Evolutionary conservation across 2,329 filamentous ascomycete species (phyloP).

Genomic region (Penicillium rolfsii): DNA sequence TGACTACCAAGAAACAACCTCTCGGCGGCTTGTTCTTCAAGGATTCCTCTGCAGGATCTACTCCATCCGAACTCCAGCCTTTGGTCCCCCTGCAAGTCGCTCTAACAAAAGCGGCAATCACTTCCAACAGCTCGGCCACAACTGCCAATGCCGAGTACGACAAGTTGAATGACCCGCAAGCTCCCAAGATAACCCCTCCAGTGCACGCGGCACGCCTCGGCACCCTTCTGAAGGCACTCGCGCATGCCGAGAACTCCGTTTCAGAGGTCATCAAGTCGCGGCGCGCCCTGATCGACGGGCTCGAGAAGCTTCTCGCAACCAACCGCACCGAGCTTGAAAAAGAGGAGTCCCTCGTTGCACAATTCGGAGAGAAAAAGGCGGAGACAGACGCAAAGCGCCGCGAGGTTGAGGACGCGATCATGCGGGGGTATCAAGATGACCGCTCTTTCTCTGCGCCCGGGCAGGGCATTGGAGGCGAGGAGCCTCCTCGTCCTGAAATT

Average conservation of each 20-base stretch:
- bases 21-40: constrained; percentile 73
- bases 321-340: constrained; percentile 70
- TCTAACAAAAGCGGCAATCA: constrained; percentile 71
- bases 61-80: constrained; percentile 76
- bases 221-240: constrained; percentile 84
- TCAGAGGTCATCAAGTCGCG: constrained; percentile 88
- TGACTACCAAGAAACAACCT: constrained; percentile 57
- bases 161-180: constrained; percentile 74
- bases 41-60: constrained; percentile 53
- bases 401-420: constrained; percentile 88
- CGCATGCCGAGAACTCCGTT: constrained; percentile 84
- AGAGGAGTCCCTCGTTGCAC: constrained; percentile 69
- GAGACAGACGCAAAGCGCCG: constrained; percentile 81
- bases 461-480: constrained; percentile 35
- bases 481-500: constrained; percentile 69
- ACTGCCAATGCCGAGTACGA: constrained; percentile 80
- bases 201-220: constrained; percentile 90
- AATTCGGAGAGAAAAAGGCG: constrained; percentile 67
- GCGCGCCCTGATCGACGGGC: constrained; percentile 71
- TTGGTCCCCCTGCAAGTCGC: constrained; percentile 75
- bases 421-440: constrained; percentile 73
- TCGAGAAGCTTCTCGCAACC: constrained; percentile 79
- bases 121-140: constrained; percentile 67
- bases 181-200: constrained; percentile 74
- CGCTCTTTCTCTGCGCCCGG: constrained; percentile 53